Conservation (phyloP, 1,284 basidiomycete species). For the Marasmius sp. region DNA sequence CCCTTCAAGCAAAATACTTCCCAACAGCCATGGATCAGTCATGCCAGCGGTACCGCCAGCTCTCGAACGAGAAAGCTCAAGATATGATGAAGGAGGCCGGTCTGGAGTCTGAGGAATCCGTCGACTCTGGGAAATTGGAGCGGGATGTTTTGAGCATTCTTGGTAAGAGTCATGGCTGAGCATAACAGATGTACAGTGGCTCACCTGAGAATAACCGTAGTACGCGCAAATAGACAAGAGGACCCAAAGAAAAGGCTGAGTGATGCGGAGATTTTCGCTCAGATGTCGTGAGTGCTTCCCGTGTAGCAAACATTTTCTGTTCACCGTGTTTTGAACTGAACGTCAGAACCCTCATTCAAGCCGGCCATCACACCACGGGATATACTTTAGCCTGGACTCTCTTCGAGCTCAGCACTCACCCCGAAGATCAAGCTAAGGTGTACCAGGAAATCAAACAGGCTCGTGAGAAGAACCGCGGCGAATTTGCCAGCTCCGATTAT, state of each 20-base stretch:
- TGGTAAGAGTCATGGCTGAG: not conserved
- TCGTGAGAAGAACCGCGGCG: not conserved
- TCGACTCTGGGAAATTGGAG: not conserved
- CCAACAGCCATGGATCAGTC: not conserved
- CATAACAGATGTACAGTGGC: not conserved
- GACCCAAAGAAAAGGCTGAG: slow-evolving; percentile 20
- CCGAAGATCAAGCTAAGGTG: slow-evolving; percentile 13
- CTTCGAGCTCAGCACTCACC: slow-evolving; percentile 11
- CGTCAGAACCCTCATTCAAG: slow-evolving; percentile 13
- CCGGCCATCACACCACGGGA: slow-evolving; percentile 14
- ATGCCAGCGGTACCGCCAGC: not conserved
- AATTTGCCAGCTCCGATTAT: not conserved
- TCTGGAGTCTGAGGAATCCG: not conserved
- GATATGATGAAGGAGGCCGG: not conserved
- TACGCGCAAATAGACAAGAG: slow-evolving; percentile 21
- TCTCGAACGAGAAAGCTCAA: not conserved
- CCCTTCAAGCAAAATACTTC: not conserved
- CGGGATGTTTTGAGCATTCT: not conserved
- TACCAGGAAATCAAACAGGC: slow-evolving; percentile 3
- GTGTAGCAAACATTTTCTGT: not conserved
- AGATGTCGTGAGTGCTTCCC: slow-evolving; percentile 13
- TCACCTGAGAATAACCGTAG: not conserved
- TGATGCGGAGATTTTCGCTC: slow-evolving; percentile 26
- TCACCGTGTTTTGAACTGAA: not conserved
- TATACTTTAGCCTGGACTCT: slow-evolving; percentile 13